phyloP scores from a whole-genome alignment of 192 early-diverging fungal species.

The Spizellomyces punctatus region DNA sequence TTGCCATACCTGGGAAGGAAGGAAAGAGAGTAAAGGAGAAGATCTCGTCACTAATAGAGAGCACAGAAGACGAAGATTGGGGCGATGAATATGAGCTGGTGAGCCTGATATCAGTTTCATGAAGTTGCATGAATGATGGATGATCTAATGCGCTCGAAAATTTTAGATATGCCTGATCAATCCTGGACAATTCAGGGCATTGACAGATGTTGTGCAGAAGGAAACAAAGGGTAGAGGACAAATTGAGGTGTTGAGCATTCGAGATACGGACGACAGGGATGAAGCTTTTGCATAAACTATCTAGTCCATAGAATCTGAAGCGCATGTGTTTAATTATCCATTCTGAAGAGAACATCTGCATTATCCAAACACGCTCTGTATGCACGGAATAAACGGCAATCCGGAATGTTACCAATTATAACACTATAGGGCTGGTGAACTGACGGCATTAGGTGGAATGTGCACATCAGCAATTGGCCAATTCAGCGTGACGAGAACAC shows the following conservation, averaged over 20 bases:
- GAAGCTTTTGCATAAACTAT: constrained; percentile 22
- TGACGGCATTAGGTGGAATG: too few species aligned
- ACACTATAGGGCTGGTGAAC: too few species aligned
- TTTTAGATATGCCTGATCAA: constrained; percentile 78
- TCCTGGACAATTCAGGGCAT: constrained; percentile 85
- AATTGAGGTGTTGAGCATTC: constrained; percentile 78
- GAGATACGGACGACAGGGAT: constrained; percentile 42
- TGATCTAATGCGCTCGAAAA: too few species aligned
- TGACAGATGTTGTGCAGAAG: constrained; percentile 81
- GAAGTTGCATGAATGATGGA: background rate
- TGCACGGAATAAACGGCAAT: too few species aligned
- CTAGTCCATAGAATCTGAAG: too few species aligned
- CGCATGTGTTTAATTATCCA: too few species aligned
- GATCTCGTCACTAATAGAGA: constrained; percentile 58
- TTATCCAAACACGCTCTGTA: too few species aligned
- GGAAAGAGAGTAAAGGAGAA: constrained; percentile 86
- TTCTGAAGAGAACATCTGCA: too few species aligned
- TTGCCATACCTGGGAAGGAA: constrained; percentile 83
- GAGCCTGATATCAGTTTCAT: constrained; percentile 18
- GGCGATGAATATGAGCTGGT: constrained; percentile 86
- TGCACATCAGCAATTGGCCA: too few species aligned
- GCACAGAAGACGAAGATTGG: constrained; percentile 78
- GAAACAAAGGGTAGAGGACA: constrained; percentile 89
- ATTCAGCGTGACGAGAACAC: too few species aligned
- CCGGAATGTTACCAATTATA: too few species aligned